phyloP scores from a whole-genome alignment of 2,329 filamentous ascomycete species.

The Bimuria novae-zelandiae region DNA sequence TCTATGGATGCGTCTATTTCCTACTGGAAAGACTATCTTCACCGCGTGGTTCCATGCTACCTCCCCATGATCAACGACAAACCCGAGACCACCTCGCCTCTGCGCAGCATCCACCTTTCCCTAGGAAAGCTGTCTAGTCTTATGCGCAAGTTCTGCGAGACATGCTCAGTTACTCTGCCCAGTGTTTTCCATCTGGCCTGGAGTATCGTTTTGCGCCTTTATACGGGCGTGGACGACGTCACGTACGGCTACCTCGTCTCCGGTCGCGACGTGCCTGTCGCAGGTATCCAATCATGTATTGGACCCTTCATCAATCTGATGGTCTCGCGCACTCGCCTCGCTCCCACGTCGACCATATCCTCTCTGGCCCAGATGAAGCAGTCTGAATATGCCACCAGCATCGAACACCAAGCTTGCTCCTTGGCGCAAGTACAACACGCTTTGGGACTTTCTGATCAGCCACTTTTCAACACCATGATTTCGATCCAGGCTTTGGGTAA shows the following conservation, averaged over 20 bases:
- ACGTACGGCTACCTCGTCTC: constrained; percentile 48
- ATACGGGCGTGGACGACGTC: constrained; percentile 31
- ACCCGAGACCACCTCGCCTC: constrained; percentile 13
- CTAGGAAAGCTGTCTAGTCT: not conserved
- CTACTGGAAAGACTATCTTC: constrained; percentile 14
- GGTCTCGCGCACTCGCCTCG: not conserved
- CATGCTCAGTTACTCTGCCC: constrained; percentile 48
- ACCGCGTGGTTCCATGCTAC: constrained; percentile 11
- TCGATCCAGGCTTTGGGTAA: not conserved
- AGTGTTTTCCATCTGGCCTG: constrained; percentile 37
- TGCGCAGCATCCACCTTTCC: constrained; percentile 6
- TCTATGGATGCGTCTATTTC: not conserved
- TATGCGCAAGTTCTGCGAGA: constrained; percentile 37
- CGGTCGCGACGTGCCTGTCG: constrained; percentile 45
- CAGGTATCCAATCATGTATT: constrained; percentile 48
- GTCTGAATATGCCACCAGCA: not conserved
- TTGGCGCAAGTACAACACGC: constrained; percentile 1
- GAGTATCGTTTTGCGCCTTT: constrained; percentile 30
- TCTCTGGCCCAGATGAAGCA: not conserved
- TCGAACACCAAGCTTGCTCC: not conserved
- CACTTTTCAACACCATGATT: not conserved
- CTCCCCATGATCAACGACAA: constrained; percentile 8
- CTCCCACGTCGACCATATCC: not conserved
- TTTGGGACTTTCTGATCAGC: not conserved
- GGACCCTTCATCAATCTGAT: constrained; percentile 46